Conservation (phyloP, 2,329 filamentous ascomycete species). For the Aspergillus quadrilineatus region DNA sequence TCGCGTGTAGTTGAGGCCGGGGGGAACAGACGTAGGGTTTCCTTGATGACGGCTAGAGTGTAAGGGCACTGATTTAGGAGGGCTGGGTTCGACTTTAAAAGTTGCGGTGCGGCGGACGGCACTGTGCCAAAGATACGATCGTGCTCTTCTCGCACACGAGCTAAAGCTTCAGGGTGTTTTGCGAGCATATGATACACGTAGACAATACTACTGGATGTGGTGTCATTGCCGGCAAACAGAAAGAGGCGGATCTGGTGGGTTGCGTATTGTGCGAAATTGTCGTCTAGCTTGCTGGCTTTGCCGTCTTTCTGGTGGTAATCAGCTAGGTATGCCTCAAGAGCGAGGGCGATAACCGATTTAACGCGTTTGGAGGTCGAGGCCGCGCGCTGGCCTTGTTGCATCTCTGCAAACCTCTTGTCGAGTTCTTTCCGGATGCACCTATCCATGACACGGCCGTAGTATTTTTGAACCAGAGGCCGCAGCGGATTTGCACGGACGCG, state of each 20-base stretch:
- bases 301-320: neutral
- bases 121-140: constrained; percentile 9
- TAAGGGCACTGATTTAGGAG: constrained; percentile 10
- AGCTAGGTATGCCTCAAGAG: neutral
- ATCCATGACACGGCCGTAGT: neutral
- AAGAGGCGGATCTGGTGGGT: neutral
- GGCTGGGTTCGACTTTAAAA: neutral
- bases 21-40: constrained; percentile 14
- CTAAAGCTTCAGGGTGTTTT: constrained; percentile 8
- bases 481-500: neutral
- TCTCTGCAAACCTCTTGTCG: neutral
- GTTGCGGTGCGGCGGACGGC: neutral
- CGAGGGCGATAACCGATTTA: neutral
- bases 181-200: constrained; percentile 6
- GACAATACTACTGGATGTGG: constrained; percentile 4
- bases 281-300: neutral
- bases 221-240: constrained; percentile 3
- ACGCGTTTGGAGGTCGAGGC: neutral
- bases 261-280: neutral
- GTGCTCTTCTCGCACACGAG: constrained; percentile 11
- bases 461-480: neutral
- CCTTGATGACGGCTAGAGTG: constrained; percentile 15
- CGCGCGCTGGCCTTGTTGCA: neutral
- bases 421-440: neutral
- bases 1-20: neutral